Conservation (phyloP, 2,329 filamentous ascomycete genomes). For the Aspergillus unguis region DNA sequence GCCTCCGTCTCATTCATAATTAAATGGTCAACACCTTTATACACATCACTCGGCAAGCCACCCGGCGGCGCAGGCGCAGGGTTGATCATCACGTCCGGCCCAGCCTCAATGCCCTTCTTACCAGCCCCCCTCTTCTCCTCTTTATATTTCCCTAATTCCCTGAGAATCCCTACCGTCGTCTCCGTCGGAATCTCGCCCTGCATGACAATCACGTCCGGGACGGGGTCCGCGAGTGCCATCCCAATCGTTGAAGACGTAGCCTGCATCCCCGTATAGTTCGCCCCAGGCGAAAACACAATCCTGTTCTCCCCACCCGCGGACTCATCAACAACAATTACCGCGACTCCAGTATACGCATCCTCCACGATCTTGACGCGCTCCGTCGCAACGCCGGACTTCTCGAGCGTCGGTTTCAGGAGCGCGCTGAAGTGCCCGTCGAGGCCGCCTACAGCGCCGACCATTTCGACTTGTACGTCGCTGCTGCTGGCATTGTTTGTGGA, state of each 20-base stretch:
- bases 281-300: slow-evolving; percentile 69
- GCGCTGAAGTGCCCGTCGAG: slow-evolving; percentile 61
- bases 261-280: slow-evolving; percentile 56
- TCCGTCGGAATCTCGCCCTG: slow-evolving; percentile 73
- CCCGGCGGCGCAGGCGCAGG: slow-evolving; percentile 81
- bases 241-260: slow-evolving; percentile 38
- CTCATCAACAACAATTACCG: slow-evolving; percentile 73
- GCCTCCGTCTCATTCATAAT: slow-evolving; percentile 92
- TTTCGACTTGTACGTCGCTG: slow-evolving; percentile 53
- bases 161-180: slow-evolving; percentile 62
- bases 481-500: slow-evolving; percentile 12
- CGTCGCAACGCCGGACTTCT: slow-evolving; percentile 61
- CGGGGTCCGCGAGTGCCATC: slow-evolving; percentile 35
- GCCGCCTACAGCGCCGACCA: slow-evolving; percentile 69
- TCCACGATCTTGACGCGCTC: slow-evolving; percentile 49
- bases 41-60: slow-evolving; percentile 63
- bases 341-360: slow-evolving; percentile 62
- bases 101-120: slow-evolving; percentile 32
- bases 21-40: slow-evolving; percentile 68
- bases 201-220: slow-evolving; percentile 66
- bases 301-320: slow-evolving; percentile 68
- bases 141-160: slow-evolving; percentile 31
- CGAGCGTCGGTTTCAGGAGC: slow-evolving; percentile 57
- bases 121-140: slow-evolving; percentile 45
- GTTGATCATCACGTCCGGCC: slow-evolving; percentile 71